Percentiles rank a stretch among this genome's conserved stretches.
These are phyloP conservation scores for Odonthalia washingtoniensis DNA, from an alignment of 31 red algal species.

Conservation along the genomic window DNA sequence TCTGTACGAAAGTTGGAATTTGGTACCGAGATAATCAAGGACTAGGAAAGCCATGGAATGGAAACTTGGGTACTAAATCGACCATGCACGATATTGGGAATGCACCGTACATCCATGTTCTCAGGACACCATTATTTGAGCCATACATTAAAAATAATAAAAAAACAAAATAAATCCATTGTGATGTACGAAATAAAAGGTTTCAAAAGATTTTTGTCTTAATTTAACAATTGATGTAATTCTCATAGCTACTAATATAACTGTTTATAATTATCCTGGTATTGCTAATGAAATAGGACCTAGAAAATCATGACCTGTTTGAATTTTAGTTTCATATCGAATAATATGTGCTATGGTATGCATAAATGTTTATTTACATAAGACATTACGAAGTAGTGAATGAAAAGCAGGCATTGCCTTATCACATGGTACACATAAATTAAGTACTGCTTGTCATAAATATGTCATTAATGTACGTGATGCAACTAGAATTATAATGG, in stretches of 20 bases:
- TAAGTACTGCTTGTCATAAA: conserved; percentile 69
- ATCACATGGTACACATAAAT: conserved; percentile 81
- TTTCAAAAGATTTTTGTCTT: conserved; percentile 62
- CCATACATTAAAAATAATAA: too few relatives aligned
- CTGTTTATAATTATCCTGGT: conserved; percentile 41
- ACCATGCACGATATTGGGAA: too few relatives aligned
- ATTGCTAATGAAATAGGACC: conserved; percentile 54
- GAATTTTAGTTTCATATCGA: conserved; percentile 1
- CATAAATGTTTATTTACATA: conserved; percentile 33
- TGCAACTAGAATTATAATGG: conserved; percentile 75
- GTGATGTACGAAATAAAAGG: conserved; percentile 72
- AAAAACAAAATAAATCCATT: conserved; percentile 67
- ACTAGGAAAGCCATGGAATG: too few relatives aligned
- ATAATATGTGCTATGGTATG: conserved; percentile 71
- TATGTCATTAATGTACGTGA: conserved; percentile 74
- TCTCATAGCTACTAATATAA: conserved; percentile 53
- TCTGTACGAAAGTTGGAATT: too few relatives aligned
- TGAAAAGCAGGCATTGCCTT: conserved; percentile 88
- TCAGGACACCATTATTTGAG: too few relatives aligned
- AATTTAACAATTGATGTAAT: conserved; percentile 45
- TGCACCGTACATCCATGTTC: too few relatives aligned
- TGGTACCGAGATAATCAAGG: too few relatives aligned
- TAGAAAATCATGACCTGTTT: conserved; percentile 29
- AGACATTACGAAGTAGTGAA: conserved; percentile 55
- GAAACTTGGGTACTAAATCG: too few relatives aligned